phyloP scores from a whole-genome alignment of 306 rosid species.

The Glycine soja region DNA sequence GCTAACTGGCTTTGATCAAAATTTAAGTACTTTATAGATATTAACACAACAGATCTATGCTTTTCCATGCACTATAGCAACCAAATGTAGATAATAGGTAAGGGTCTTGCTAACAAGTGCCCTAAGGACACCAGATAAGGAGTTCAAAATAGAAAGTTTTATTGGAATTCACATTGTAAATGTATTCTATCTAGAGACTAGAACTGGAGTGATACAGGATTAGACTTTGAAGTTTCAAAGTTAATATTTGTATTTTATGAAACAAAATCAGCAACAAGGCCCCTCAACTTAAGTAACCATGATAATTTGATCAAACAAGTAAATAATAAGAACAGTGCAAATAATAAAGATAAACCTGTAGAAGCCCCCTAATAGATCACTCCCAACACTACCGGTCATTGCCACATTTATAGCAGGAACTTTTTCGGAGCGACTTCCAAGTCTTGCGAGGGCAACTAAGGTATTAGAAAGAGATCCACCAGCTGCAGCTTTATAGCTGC shows the following conservation, averaged over 20 bases:
- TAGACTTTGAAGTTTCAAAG: neutral
- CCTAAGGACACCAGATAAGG: too few species aligned
- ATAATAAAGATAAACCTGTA: slow-evolving; percentile 61
- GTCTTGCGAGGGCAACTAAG: slow-evolving; percentile 92
- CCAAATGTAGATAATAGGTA: neutral
- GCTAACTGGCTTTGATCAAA: neutral
- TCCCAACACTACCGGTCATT: slow-evolving; percentile 92
- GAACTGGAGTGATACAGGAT: neutral
- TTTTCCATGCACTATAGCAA: neutral
- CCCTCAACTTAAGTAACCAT: neutral
- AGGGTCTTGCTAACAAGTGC: too few species aligned
- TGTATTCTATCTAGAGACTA: neutral
- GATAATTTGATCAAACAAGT: slow-evolving; percentile 35
- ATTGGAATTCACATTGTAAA: too few species aligned
- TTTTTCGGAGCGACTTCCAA: slow-evolving; percentile 62
- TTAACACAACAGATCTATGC: neutral
- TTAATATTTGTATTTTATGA: too few species aligned
- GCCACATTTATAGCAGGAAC: slow-evolving; percentile 78
- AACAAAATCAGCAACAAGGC: too few species aligned
- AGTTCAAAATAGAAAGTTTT: too few species aligned
- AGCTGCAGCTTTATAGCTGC: slow-evolving; percentile 96
- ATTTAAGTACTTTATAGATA: neutral
- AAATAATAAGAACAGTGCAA: slow-evolving; percentile 18
- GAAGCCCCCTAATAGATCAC: slow-evolving; percentile 95
- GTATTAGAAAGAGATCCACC: slow-evolving; percentile 98